Evolutionary conservation across 768 basidiomycete genomes (phyloP), one percentile per base, ranked within the genome.

Genomic region (Suillus ampliporus): DNA sequence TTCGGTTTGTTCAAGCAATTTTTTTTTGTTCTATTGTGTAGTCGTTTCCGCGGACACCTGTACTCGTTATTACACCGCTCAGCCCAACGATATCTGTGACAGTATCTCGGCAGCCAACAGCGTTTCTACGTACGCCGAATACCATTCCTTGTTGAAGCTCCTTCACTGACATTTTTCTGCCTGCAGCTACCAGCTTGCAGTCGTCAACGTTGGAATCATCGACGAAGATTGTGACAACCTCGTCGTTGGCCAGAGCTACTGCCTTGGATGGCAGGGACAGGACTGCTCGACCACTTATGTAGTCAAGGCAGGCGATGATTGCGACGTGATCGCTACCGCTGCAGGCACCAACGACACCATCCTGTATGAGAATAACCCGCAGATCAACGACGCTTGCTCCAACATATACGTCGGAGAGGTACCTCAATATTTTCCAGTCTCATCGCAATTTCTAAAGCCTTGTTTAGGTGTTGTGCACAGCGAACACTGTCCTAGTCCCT

Each of bases 381-480:
- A 92, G 74, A 80, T 93, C 67, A 65, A 85, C 68, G 3, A 51
- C 0, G 77, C 72, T 0, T 90, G 86, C 74, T 76, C 67, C 66
- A 92, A 92, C 79, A 79, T 94, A 73, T 91, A 92, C 76, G 70
- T 89, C 61, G 90, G 88, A 70, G 89, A 92, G 85, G 91, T 92
- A 56, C 60, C 82, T 78, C 9, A 19, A 3, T 47, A 48, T 10
- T 40, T 14, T 2, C 4, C 28, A 35, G 51, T 21, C 56, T 23
- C 31, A 2, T 52, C 11, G 2, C 58, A 37, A 50, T 51, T 11
- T 43, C 10, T 21, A 37, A 48, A 34, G 13, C n/a, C 31, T 34
- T 17, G 17, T 40, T 54, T 47, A 85, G 86, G 86, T 87, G 38
- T 69, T 91, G 46, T 91, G 89, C 65, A 79, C 80, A 51, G 75